Evolutionary conservation across 768 basidiomycete species (phyloP).

Genomic region (Auricularia sp.): DNA sequence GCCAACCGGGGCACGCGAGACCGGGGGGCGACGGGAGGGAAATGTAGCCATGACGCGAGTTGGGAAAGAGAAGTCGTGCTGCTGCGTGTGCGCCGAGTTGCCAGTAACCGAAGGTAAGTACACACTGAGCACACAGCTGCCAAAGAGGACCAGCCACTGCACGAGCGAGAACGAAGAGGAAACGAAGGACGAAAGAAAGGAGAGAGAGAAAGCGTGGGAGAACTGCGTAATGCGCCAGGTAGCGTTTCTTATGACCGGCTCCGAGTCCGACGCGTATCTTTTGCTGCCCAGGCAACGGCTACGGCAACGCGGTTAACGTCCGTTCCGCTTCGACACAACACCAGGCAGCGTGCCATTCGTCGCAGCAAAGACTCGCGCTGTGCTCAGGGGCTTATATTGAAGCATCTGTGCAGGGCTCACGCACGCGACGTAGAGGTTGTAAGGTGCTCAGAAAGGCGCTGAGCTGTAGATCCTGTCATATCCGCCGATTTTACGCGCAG

Average conservation of each 20-base stretch:
- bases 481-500: too few relatives aligned
- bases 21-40: neutral
- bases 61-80: neutral
- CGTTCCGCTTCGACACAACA: too few relatives aligned
- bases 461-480: too few relatives aligned
- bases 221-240: neutral
- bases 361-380: too few relatives aligned
- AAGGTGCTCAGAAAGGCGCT: too few relatives aligned
- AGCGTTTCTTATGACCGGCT: neutral
- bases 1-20: neutral
- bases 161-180: neutral
- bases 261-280: too few relatives aligned
- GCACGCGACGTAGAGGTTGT: too few relatives aligned
- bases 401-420: too few relatives aligned
- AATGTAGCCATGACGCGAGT: neutral
- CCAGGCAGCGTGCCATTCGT: too few relatives aligned
- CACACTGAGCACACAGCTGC: neutral
- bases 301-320: too few relatives aligned
- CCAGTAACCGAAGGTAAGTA: neutral
- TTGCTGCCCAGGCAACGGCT: too few relatives aligned
- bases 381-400: too few relatives aligned
- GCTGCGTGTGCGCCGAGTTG: neutral
- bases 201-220: neutral
- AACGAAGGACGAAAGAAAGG: neutral
- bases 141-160: constrained; percentile 1